Evolutionary conservation across 257 asterid genomes (phyloP).

Genomic region (Plantago elongata): DNA sequence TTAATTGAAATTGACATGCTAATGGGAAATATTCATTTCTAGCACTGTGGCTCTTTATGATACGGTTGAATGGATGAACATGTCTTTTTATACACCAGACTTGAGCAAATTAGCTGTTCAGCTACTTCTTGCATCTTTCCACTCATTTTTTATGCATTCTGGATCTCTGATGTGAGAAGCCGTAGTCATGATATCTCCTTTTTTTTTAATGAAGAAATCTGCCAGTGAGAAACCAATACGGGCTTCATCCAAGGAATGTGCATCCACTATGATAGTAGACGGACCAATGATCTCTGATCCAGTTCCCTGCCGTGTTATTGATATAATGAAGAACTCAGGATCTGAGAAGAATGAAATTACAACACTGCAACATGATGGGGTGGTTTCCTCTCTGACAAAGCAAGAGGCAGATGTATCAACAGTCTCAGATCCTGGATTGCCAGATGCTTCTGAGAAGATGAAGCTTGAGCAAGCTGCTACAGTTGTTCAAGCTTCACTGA

Average conservation of each 20-base stretch:
- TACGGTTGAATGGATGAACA: background rate
- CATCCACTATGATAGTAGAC: slow-evolving; percentile 27
- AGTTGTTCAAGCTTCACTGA: slow-evolving; percentile 42
- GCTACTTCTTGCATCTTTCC: background rate
- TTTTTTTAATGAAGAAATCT: slow-evolving; percentile 33
- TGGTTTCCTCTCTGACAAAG: slow-evolving; percentile 22
- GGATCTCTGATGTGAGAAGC: background rate
- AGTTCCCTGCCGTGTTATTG: slow-evolving; percentile 20
- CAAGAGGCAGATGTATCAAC: slow-evolving; percentile 26
- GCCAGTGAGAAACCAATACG: slow-evolving; percentile 35
- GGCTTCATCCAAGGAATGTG: slow-evolving; percentile 31
- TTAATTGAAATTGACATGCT: too few species aligned
- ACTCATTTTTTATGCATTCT: background rate
- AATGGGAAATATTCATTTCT: too few species aligned
- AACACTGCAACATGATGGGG: slow-evolving; percentile 19
- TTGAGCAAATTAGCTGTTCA: background rate
- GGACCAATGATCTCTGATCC: slow-evolving; percentile 30
- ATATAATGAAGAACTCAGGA: slow-evolving; percentile 21
- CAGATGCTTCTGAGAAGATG: slow-evolving; percentile 26
- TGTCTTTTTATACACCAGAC: too few species aligned
- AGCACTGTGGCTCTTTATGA: background rate
- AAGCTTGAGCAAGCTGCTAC: slow-evolving; percentile 52
- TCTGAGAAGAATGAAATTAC: slow-evolving; percentile 21
- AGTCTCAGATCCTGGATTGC: slow-evolving; percentile 19
- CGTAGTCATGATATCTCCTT: background rate